Conservation (phyloP, 2,329 filamentous ascomycete genomes). For the Sporothrix dimorphospora region DNA sequence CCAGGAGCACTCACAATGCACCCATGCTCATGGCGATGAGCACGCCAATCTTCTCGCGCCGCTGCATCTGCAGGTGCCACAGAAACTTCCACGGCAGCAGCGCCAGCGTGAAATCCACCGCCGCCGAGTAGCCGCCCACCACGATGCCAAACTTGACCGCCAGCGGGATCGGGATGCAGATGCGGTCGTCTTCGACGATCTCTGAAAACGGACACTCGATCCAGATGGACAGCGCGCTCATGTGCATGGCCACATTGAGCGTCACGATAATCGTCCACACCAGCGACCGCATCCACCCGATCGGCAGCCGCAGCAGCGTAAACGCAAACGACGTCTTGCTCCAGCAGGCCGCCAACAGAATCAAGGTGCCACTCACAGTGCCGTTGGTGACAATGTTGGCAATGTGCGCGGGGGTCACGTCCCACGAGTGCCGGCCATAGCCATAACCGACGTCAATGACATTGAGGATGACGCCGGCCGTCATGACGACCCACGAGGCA, state of each 20-base stretch:
- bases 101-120: slow-evolving; percentile 38
- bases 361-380: slow-evolving; percentile 27
- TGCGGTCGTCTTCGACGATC: slow-evolving; percentile 1
- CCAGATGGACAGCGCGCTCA: slow-evolving; percentile 33
- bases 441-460: slow-evolving; percentile 24
- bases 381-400: slow-evolving; percentile 23
- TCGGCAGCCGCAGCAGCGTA: slow-evolving; percentile 42
- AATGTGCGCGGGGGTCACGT: slow-evolving; percentile 24
- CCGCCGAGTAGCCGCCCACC: slow-evolving; percentile 36
- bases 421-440: slow-evolving; percentile 29
- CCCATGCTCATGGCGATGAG: slow-evolving; percentile 42
- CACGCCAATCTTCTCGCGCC: slow-evolving; percentile 39
- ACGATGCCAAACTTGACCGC: slow-evolving; percentile 35
- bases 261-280: slow-evolving; percentile 42
- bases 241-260: slow-evolving; percentile 40
- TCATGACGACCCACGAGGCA: slow-evolving; percentile 32
- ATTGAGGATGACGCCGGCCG: slow-evolving; percentile 11
- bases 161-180: slow-evolving; percentile 35
- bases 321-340: slow-evolving; percentile 46
- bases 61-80: slow-evolving; percentile 39
- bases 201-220: slow-evolving; percentile 27
- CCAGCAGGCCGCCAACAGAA: slow-evolving; percentile 29
- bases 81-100: slow-evolving; percentile 40
- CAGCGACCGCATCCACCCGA: slow-evolving; percentile 30
- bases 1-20: slow-evolving; percentile 38